phyloP scores from a whole-genome alignment of 2,329 filamentous ascomycete species.

The Colletotrichum lupini region DNA sequence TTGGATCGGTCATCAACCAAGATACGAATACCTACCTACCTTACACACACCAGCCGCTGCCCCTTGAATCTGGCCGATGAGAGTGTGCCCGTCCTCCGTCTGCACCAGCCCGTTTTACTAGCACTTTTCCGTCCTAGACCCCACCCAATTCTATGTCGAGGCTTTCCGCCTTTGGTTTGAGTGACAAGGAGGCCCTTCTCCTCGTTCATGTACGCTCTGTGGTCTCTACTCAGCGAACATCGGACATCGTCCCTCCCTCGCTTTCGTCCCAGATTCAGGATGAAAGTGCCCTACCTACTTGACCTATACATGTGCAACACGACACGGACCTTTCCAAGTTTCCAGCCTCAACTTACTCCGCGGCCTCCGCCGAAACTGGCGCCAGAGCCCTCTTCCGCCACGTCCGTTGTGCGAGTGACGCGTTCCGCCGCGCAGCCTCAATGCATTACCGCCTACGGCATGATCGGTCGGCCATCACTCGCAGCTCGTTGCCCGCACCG shows the following conservation, averaged over 20 bases:
- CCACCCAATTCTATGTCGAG: conserved; percentile 21
- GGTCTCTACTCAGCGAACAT: conserved; percentile 21
- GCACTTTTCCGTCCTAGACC: conserved; percentile 15
- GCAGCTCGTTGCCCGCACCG: conserved; percentile 6
- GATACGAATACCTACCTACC: not conserved
- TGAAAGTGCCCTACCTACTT: conserved; percentile 24
- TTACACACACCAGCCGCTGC: conserved; percentile 10
- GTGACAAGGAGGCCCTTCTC: conserved; percentile 18
- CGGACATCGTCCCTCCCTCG: conserved; percentile 26
- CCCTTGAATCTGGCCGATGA: conserved; percentile 19
- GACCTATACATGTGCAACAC: conserved; percentile 27
- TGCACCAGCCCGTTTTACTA: conserved; percentile 28
- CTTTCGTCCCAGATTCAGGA: conserved; percentile 35
- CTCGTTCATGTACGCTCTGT: conserved; percentile 15
- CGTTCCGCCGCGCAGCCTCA: conserved; percentile 31
- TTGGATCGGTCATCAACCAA: not conserved
- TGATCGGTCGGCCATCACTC: conserved; percentile 24
- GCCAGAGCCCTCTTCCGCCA: conserved; percentile 32
- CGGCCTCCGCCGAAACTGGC: conserved; percentile 32
- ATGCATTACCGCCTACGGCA: conserved; percentile 30
- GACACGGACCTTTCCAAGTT: conserved; percentile 26
- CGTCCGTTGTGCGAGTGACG: conserved; percentile 24
- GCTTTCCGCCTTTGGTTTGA: conserved; percentile 17
- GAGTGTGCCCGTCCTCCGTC: conserved; percentile 14
- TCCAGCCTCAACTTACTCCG: conserved; percentile 23